Percentiles rank a stretch among this genome's conserved stretches.
phyloP scores from a whole-genome alignment of 2,329 filamentous ascomycete species.

The Cladophialophora bantiana region DNA sequence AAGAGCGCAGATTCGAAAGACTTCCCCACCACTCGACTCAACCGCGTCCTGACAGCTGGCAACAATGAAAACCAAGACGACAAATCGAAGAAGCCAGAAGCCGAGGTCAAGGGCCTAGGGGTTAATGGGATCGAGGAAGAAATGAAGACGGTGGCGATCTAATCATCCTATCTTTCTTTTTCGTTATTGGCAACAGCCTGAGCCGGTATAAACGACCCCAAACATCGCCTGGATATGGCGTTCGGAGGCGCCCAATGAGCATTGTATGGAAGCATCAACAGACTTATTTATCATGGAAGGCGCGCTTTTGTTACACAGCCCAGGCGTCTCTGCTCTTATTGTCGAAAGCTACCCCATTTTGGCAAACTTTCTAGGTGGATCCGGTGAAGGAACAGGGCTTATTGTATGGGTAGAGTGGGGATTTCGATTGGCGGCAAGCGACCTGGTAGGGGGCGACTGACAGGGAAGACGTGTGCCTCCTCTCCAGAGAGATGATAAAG shows the following conservation, averaged over 20 bases:
- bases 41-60: constrained; percentile 32
- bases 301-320: constrained; percentile 12
- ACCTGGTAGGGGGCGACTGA: not conserved
- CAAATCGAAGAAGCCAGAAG: constrained; percentile 43
- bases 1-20: constrained; percentile 34
- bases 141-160: constrained; percentile 58
- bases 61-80: constrained; percentile 45
- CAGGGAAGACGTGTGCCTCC: not conserved
- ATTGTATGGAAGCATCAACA: constrained; percentile 16
- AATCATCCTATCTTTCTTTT: constrained; percentile 30
- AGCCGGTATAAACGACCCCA: constrained; percentile 13
- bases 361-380: constrained; percentile 11
- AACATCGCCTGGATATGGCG: constrained; percentile 30
- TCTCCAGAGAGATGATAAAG: not conserved
- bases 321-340: constrained; percentile 1
- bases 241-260: constrained; percentile 13
- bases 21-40: constrained; percentile 36
- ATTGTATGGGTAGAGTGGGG: constrained; percentile 5
- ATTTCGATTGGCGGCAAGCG: constrained; percentile 1
- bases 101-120: constrained; percentile 47
- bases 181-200: constrained; percentile 14
- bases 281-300: constrained; percentile 14
- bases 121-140: constrained; percentile 49
- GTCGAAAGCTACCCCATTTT: constrained; percentile 19
- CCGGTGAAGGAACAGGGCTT: not conserved